These are phyloP conservation scores for Chiua virens DNA, from an alignment of 768 basidiomycete species.

Conservation along the genomic window DNA sequence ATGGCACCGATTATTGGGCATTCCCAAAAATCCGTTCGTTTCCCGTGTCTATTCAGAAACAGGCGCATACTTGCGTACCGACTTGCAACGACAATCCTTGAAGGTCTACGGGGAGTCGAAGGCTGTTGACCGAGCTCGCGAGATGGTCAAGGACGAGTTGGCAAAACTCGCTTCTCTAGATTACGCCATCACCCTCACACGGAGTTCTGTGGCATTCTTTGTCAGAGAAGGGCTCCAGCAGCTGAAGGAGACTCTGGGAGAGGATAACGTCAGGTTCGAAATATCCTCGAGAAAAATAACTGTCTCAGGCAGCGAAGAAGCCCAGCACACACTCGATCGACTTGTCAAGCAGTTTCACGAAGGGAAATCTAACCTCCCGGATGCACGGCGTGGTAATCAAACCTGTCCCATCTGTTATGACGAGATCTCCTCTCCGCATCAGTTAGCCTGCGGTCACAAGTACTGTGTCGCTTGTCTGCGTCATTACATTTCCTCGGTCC, in stretches of 20 bases:
- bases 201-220: slow-evolving; percentile 46
- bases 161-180: slow-evolving; percentile 47
- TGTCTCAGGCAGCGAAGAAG: slow-evolving; percentile 58
- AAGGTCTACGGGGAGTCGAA: slow-evolving; percentile 45
- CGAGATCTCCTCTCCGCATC: slow-evolving; percentile 38
- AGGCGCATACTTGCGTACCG: slow-evolving; percentile 43
- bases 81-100: slow-evolving; percentile 45
- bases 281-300: slow-evolving; percentile 42
- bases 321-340: slow-evolving; percentile 43
- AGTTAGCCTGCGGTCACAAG: slow-evolving; percentile 52
- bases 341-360: slow-evolving; percentile 44
- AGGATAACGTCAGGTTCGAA: slow-evolving; percentile 43
- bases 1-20: slow-evolving; percentile 50
- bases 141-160: slow-evolving; percentile 46
- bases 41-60: slow-evolving; percentile 34
- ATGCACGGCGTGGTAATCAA: no score
- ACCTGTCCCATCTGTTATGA: slow-evolving; percentile 55
- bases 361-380: slow-evolving; percentile 4
- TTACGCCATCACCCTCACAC: slow-evolving; percentile 14
- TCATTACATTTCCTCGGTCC: no score
- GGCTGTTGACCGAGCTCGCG: no score
- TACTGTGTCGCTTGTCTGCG: slow-evolving; percentile 68
- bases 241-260: no score
- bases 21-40: slow-evolving; percentile 33
- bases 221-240: slow-evolving; percentile 47